Conservation (phyloP, 306 rosid genomes). For the Lotus japonicus region DNA sequence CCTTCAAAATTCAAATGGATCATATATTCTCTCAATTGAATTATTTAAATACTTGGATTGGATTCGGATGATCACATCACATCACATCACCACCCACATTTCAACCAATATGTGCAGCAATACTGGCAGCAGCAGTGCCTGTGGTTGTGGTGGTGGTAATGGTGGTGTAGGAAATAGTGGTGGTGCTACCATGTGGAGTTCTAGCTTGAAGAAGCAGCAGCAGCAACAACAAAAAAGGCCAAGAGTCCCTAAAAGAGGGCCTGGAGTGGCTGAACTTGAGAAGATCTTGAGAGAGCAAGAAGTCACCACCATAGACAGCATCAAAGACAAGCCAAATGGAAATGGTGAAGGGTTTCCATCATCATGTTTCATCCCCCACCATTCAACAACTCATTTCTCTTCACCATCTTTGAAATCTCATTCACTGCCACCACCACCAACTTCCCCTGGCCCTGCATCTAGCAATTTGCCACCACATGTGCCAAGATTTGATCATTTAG, state of each 20-base stretch:
- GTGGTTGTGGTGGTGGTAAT: slow-evolving; percentile 15
- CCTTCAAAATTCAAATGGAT: slow-evolving; percentile 19
- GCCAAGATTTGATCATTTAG: slow-evolving; percentile 25
- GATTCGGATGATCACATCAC: background rate
- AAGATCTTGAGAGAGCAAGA: slow-evolving; percentile 57
- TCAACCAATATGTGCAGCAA: slow-evolving; percentile 37
- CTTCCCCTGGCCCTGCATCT: background rate
- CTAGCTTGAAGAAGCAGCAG: slow-evolving; percentile 15
- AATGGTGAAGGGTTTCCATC: slow-evolving; percentile 27
- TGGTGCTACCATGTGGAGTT: slow-evolving; percentile 2
- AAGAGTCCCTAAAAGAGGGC: slow-evolving; percentile 64
- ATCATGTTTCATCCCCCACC: background rate
- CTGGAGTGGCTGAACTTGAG: slow-evolving; percentile 74
- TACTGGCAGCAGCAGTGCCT: background rate
- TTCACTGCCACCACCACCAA: no score
- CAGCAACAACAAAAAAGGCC: slow-evolving; percentile 32
- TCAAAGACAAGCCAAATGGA: background rate
- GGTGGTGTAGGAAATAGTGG: background rate
- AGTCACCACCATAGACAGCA: background rate
- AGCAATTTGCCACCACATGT: background rate
- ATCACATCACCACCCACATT: background rate
- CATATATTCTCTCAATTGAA: background rate
- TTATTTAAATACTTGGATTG: background rate
- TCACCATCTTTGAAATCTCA: slow-evolving; percentile 17
- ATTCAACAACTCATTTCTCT: background rate